Percentiles rank a stretch among this genome's conserved stretches.
These are phyloP conservation scores for Daldinia childiae DNA, from an alignment of 495 filamentous ascomycete genomes.

Conservation along the genomic window DNA sequence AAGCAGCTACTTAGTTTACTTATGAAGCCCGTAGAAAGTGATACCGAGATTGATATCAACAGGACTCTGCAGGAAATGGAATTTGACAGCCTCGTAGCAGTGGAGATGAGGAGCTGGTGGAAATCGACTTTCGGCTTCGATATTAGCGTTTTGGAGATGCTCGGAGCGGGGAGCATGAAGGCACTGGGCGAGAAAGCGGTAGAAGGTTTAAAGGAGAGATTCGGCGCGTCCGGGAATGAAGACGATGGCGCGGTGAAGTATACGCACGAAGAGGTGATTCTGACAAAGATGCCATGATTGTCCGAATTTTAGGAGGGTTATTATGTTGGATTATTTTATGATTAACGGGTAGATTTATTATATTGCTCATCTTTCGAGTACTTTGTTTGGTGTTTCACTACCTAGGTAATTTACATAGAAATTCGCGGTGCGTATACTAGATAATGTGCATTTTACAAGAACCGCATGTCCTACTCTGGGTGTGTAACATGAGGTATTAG, in stretches of 20 bases:
- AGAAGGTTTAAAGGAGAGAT: not conserved
- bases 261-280: not conserved
- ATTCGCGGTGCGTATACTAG: no score
- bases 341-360: no score
- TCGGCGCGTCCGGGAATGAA: not conserved
- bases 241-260: not conserved
- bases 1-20: constrained; percentile 49
- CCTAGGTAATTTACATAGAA: no score
- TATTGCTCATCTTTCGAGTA: no score
- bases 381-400: no score
- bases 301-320: no score
- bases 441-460: no score
- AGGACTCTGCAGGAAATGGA: constrained; percentile 48
- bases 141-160: constrained; percentile 31
- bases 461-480: not conserved
- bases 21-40: constrained; percentile 48
- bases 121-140: constrained; percentile 47
- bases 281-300: constrained; percentile 1
- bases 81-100: constrained; percentile 59
- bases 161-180: not conserved
- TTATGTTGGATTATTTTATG: no score
- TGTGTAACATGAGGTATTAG: not conserved
- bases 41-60: constrained; percentile 49
- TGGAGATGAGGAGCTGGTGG: constrained; percentile 61
- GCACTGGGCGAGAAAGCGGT: not conserved